Conservation (phyloP, 495 filamentous ascomycete genomes). For the Zalerion maritima region DNA sequence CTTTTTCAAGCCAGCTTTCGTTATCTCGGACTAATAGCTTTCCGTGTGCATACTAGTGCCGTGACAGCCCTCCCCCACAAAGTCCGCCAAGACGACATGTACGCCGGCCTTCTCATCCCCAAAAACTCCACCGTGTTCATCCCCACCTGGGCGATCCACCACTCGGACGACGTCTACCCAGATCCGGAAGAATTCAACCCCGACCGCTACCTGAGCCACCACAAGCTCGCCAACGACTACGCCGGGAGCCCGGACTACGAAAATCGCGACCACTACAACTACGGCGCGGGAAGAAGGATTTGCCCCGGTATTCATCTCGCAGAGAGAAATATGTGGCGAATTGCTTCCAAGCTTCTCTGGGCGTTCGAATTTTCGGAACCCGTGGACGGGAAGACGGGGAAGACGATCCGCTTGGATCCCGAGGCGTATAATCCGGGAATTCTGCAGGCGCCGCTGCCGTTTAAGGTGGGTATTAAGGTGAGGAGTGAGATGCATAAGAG, state of each 20-base stretch:
- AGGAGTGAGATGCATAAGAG: conserved; percentile 17
- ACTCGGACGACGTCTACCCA: conserved; percentile 16
- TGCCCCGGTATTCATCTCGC: conserved; percentile 44
- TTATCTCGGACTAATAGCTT: no score
- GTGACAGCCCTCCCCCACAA: background rate
- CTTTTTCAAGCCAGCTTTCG: no score
- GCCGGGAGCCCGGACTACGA: conserved; percentile 14
- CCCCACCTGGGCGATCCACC: conserved; percentile 27
- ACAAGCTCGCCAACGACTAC: conserved; percentile 18
- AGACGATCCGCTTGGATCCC: conserved; percentile 12
- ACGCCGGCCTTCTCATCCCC: conserved; percentile 28
- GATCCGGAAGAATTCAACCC: conserved; percentile 34
- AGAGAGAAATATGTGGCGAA: conserved; percentile 34
- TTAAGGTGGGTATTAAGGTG: conserved; percentile 15
- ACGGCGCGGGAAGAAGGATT: conserved; percentile 38
- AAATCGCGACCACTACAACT: conserved; percentile 34
- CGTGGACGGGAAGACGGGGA: conserved; percentile 13
- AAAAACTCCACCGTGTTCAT: conserved; percentile 26
- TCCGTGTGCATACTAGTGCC: background rate
- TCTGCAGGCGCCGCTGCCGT: conserved; percentile 23
- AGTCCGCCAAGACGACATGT: conserved; percentile 21
- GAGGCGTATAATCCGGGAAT: conserved; percentile 27
- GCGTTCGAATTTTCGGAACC: conserved; percentile 29
- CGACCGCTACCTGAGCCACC: conserved; percentile 22
- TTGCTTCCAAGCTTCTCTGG: conserved; percentile 33